phyloP scores from a whole-genome alignment of 2,329 filamentous ascomycete species.

The Ophiocordyceps camponoti-saundersi region DNA sequence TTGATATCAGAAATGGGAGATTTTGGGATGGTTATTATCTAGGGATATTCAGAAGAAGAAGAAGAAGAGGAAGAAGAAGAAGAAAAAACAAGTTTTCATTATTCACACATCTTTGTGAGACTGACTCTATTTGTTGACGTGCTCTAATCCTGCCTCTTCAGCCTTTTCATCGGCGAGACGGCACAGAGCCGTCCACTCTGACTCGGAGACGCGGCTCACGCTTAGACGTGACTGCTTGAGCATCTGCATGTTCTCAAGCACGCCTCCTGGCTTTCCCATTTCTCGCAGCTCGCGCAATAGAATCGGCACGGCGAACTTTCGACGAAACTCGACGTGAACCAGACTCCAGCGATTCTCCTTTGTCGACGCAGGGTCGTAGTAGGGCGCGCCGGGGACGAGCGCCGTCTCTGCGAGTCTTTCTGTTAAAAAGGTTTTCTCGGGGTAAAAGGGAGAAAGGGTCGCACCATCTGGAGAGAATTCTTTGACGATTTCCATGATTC shows the following conservation, averaged over 20 bases:
- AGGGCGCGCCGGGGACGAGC: slow-evolving; percentile 32
- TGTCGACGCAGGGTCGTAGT: slow-evolving; percentile 66
- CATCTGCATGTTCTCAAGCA: slow-evolving; percentile 63
- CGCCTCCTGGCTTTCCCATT: slow-evolving; percentile 34
- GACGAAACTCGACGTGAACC: slow-evolving; percentile 74
- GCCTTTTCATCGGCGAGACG: slow-evolving; percentile 29
- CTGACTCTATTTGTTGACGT: slow-evolving; percentile 8
- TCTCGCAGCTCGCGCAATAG: slow-evolving; percentile 55
- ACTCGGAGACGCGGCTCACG: slow-evolving; percentile 49
- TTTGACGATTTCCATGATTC: slow-evolving; percentile 74
- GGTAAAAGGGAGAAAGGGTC: too few relatives aligned
- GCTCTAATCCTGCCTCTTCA: slow-evolving; percentile 17
- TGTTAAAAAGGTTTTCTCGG: neutral
- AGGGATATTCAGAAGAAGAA: too few relatives aligned
- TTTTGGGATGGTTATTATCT: too few relatives aligned
- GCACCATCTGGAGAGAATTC: slow-evolving; percentile 67
- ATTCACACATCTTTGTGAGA: too few relatives aligned
- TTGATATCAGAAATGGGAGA: too few relatives aligned
- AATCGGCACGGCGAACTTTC: slow-evolving; percentile 61
- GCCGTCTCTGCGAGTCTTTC: slow-evolving; percentile 11
- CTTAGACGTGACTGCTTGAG: slow-evolving; percentile 70
- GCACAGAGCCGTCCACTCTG: slow-evolving; percentile 50
- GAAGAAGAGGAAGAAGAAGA: too few relatives aligned
- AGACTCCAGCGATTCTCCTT: slow-evolving; percentile 53
- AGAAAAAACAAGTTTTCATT: too few relatives aligned